phyloP scores from a whole-genome alignment of 257 asterid genomes.

The Mentha longifolia region DNA sequence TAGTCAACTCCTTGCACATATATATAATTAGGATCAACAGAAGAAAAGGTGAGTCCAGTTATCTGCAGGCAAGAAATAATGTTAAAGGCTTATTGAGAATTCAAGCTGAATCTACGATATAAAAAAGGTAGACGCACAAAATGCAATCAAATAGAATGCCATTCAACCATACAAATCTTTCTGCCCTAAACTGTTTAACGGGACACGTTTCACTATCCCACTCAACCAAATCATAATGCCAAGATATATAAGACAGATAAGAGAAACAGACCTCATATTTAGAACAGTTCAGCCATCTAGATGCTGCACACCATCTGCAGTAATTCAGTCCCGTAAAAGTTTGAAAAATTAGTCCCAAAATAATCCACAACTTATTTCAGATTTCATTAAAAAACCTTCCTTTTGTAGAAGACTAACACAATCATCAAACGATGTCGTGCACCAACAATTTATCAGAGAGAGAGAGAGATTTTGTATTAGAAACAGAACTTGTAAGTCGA shows the following conservation, averaged over 20 bases:
- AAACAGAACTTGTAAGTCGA: neutral
- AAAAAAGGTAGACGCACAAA: neutral
- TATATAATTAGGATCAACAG: constrained; percentile 70
- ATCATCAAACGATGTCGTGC: constrained; percentile 10
- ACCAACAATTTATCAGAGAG: neutral
- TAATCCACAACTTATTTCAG: neutral
- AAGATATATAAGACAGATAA: neutral
- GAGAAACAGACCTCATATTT: constrained; percentile 76
- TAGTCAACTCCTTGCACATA: constrained; percentile 93
- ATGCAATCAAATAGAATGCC: neutral
- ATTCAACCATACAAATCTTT: too few species aligned
- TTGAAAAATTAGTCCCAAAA: neutral
- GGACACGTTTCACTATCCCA: too few species aligned
- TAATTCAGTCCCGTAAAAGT: constrained; percentile 8
- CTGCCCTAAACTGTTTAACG: too few species aligned
- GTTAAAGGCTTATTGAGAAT: constrained; percentile 8
- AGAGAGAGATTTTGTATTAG: neutral
- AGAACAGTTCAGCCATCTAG: constrained; percentile 85
- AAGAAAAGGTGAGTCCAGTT: constrained; percentile 86
- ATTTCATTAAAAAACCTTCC: neutral
- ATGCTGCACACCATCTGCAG: constrained; percentile 79
- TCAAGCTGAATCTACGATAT: constrained; percentile 7
- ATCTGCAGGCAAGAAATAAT: constrained; percentile 54
- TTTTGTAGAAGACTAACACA: constrained; percentile 14
- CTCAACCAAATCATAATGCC: too few species aligned